Evolutionary conservation across 2,329 filamentous ascomycete genomes (phyloP).

Genomic region (Emmonsiellopsis sp.): DNA sequence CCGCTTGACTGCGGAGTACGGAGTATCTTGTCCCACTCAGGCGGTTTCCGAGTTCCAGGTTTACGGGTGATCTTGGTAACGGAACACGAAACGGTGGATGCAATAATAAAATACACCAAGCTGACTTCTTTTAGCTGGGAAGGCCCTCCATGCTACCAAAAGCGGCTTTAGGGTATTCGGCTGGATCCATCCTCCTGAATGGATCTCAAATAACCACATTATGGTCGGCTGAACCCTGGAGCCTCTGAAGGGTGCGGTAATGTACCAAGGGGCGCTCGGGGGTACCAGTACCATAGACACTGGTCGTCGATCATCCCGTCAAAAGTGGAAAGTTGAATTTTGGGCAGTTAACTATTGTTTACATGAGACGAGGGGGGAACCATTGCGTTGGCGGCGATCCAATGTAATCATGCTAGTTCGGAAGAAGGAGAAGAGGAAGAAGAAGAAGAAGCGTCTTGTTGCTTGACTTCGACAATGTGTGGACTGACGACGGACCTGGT

Average conservation of each 20-base stretch:
- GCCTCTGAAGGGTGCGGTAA: too few relatives aligned
- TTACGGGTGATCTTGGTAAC: not conserved
- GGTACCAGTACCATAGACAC: not conserved
- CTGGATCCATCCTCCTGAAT: not conserved
- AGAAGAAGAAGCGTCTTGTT: too few relatives aligned
- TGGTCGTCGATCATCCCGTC: not conserved
- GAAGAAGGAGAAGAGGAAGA: not conserved
- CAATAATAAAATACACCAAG: not conserved
- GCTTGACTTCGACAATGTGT: too few relatives aligned
- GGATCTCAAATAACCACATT: too few relatives aligned
- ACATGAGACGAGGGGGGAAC: not conserved
- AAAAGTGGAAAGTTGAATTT: not conserved
- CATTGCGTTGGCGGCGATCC: too few relatives aligned
- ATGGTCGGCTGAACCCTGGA: too few relatives aligned
- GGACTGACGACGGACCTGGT: too few relatives aligned
- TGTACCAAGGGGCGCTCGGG: too few relatives aligned
- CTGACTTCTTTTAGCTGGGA: not conserved
- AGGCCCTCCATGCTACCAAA: not conserved
- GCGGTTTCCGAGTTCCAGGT: constrained; percentile 3
- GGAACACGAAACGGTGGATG: not conserved
- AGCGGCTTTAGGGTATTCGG: too few relatives aligned
- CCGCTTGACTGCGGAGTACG: not conserved
- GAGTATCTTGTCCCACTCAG: not conserved
- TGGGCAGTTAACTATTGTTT: not conserved
- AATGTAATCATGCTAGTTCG: not conserved